Conservation (phyloP, 305 asterid species). For the Fraxinus angustifolia region DNA sequence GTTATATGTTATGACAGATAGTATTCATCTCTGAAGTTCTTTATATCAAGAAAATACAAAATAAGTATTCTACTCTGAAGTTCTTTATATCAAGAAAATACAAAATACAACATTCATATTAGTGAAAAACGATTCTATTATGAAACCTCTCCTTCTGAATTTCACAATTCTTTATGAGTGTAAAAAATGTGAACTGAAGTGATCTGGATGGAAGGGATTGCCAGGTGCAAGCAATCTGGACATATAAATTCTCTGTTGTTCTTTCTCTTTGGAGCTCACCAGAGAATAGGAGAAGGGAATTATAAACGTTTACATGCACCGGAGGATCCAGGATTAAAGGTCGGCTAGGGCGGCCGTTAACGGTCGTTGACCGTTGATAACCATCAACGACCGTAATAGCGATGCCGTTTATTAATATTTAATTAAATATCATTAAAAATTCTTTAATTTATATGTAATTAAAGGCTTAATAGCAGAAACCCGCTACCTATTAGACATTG, state of each 20-base stretch:
- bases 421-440: too few relatives aligned
- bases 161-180: not conserved
- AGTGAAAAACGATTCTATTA: not conserved
- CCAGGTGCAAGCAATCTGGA: not conserved
- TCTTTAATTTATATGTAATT: too few relatives aligned
- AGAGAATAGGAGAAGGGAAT: not conserved
- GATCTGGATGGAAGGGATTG: not conserved
- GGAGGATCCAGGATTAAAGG: too few relatives aligned
- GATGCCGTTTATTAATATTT: too few relatives aligned
- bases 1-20: not conserved
- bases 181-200: slow-evolving; percentile 2
- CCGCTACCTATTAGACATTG: too few relatives aligned
- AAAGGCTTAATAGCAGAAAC: too few relatives aligned
- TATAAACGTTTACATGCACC: not conserved
- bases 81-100: not conserved
- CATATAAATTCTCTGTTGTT: not conserved
- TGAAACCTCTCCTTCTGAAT: not conserved
- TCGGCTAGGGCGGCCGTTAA: too few relatives aligned
- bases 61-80: not conserved
- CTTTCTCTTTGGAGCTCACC: not conserved
- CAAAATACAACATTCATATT: not conserved
- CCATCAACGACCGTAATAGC: too few relatives aligned
- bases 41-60: not conserved
- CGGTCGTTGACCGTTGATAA: too few relatives aligned
- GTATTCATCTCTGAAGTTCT: slow-evolving; percentile 1